Conservation (phyloP, 352 stramenopile genomes). For the Pythium dissimile region DNA sequence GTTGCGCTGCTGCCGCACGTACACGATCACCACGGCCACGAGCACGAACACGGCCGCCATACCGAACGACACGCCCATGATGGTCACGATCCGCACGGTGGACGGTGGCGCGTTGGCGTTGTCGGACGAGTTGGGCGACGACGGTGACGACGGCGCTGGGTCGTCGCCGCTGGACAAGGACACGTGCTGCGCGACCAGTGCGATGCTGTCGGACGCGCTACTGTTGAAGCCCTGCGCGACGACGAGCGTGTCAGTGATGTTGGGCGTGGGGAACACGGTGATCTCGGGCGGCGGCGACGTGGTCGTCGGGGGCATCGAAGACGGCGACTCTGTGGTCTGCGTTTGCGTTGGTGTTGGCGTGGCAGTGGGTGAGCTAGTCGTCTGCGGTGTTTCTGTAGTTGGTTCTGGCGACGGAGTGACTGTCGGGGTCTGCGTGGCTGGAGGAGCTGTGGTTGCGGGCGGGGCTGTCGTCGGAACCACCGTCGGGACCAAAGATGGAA, state of each 20-base stretch:
- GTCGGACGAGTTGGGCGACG: neutral
- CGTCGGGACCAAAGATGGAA: too few species aligned
- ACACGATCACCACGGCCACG: constrained; percentile 2
- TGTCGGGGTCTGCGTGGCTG: too few species aligned
- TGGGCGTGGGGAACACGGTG: neutral
- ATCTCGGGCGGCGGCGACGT: neutral
- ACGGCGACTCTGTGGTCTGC: neutral
- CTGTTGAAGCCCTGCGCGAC: neutral
- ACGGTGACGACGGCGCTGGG: neutral
- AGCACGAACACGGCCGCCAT: neutral
- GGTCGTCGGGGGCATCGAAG: neutral
- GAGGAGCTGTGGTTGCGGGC: too few species aligned
- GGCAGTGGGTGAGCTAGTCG: neutral
- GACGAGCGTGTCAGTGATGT: neutral
- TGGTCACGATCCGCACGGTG: neutral
- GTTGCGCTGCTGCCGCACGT: neutral
- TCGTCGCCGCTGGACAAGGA: neutral
- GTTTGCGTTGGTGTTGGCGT: neutral
- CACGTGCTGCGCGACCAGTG: neutral
- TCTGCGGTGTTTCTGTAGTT: neutral
- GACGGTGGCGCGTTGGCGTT: neutral
- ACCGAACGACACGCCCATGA: constrained; percentile 9
- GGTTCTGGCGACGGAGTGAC: neutral
- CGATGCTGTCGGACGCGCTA: neutral
- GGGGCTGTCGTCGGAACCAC: too few species aligned